Base-by-base conservation (phyloP, 805 yeast species). In the Wickerhamiella occidentalis region DNA sequence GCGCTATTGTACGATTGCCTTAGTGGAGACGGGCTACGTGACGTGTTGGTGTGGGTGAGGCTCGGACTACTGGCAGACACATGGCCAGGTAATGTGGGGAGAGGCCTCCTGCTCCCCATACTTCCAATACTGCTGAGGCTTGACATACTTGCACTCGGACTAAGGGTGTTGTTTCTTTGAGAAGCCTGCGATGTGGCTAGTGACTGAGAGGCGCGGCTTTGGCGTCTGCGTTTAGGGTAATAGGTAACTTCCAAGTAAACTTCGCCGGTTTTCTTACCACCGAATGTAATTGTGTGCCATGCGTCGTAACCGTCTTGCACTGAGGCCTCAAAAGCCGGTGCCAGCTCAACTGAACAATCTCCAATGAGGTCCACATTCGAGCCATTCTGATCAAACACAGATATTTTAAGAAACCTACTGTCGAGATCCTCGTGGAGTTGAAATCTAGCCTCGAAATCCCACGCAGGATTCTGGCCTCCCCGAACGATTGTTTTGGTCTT, bases 391-490 rank as follows among this genome's bases (percentile, higher is more conserved):
- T 90, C 94, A 55, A 87, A 76, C 1, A 87, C 79, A 35, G 84
- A 85, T 2, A 92, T 68, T 53, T 78, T 77, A 67, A 92, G 63
- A 0, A 71, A 52, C 1, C 86, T 82, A 46, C 74, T 77, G 23
- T 66, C 69, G 17, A 53, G 52, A 18, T 56, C 58, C 22, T 54
- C 54, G 25, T 42, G 25, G 26, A 65, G 55, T 23, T 56, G 53
- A 56, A 63, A 66, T n/a, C 69, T 56, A 18, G 59, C 60, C 51
- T 66, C 69, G 42, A 65, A 63, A 52, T 66, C 68, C 85, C 96
- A 92, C 18, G 71, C 76, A 1, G 98, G 98, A 3, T 85, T 82
- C 62, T 92, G 98, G 1, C 98, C 98, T 1, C 95, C 98, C 56
- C 97, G 69, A 47, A 77, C 74, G 52, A 84, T 79, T 0, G 85